These are phyloP conservation scores for Lachancea lanzarotensis DNA, from an alignment of 805 yeast genomes.

Conservation along the genomic window DNA sequence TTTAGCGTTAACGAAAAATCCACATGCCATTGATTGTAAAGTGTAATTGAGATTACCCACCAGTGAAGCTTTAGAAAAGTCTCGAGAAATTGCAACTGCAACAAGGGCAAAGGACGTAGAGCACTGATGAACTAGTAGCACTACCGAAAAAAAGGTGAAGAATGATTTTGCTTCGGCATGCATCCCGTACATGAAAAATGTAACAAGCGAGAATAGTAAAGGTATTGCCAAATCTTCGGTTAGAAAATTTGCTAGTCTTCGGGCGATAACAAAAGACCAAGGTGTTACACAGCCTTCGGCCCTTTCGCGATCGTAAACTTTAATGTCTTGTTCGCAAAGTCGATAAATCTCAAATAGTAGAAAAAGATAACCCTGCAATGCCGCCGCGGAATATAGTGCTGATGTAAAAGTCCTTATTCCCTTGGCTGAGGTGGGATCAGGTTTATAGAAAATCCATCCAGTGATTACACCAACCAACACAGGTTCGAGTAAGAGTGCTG, in stretches of 20 bases:
- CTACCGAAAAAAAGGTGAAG: constrained; percentile 55
- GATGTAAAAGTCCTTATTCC: constrained; percentile 60
- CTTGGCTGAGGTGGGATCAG: constrained; percentile 33
- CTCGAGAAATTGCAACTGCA: constrained; percentile 49
- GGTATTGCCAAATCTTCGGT: constrained; percentile 66
- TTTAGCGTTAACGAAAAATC: constrained; percentile 67
- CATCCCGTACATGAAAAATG: constrained; percentile 76
- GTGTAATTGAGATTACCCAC: constrained; percentile 61
- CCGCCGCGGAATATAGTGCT: constrained; percentile 45
- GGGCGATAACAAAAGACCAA: constrained; percentile 56
- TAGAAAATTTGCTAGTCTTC: constrained; percentile 58
- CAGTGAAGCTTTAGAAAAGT: constrained; percentile 55
- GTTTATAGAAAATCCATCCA: constrained; percentile 74
- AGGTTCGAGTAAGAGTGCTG: constrained; percentile 41
- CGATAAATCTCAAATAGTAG: constrained; percentile 54
- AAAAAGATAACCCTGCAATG: constrained; percentile 50
- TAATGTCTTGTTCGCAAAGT: constrained; percentile 47
- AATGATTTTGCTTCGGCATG: constrained; percentile 45
- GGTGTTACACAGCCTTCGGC: constrained; percentile 62
- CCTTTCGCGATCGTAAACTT: constrained; percentile 58
- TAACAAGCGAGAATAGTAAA: constrained; percentile 49
- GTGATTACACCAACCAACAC: constrained; percentile 49
- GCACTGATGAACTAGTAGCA: constrained; percentile 47
- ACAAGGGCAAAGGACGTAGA: constrained; percentile 26
- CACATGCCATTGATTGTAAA: constrained; percentile 71